phyloP scores from a whole-genome alignment of 192 early-diverging fungal species.

The Gigaspora rosea region DNA sequence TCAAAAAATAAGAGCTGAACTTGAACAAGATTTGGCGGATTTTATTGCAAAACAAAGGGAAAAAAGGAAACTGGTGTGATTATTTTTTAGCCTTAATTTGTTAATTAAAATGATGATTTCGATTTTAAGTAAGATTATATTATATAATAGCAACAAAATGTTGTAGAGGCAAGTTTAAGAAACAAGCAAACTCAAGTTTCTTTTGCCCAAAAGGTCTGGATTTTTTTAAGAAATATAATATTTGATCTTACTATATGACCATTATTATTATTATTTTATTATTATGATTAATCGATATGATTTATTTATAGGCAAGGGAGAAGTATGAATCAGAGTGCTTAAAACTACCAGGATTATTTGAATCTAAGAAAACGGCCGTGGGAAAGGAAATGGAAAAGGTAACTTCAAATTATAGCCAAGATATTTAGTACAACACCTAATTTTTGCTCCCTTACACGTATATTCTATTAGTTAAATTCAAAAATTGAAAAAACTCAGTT shows the following conservation, averaged over 20 bases:
- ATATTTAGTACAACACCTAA: not conserved
- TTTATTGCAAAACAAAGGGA: slow-evolving; percentile 71
- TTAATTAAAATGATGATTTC: not conserved
- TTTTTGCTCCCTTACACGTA: not conserved
- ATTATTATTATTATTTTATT: not conserved
- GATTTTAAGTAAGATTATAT: not conserved
- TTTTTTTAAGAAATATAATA: not conserved
- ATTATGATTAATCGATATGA: too few relatives aligned
- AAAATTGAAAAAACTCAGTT: slow-evolving; percentile 50
- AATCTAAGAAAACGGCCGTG: slow-evolving; percentile 37
- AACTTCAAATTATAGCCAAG: not conserved
- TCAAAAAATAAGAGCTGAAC: slow-evolving; percentile 59
- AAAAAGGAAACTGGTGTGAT: slow-evolving; percentile 56
- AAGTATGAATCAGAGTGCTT: slow-evolving; percentile 49
- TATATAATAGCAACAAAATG: slow-evolving; percentile 43
- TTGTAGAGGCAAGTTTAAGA: slow-evolving; percentile 54
- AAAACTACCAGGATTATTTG: slow-evolving; percentile 37
- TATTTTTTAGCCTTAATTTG: not conserved
- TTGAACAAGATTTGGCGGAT: slow-evolving; percentile 58
- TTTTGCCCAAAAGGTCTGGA: slow-evolving; percentile 47
- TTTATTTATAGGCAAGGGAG: slow-evolving; percentile 42
- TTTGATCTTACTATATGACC: not conserved
- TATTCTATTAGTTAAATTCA: slow-evolving; percentile 19
- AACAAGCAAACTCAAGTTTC: slow-evolving; percentile 53
- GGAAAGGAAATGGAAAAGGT: slow-evolving; percentile 50